Percentiles rank a stretch among this genome's conserved stretches.
Evolutionary conservation across 768 basidiomycete species (phyloP).

Genomic region (Pisolithus orientalis): DNA sequence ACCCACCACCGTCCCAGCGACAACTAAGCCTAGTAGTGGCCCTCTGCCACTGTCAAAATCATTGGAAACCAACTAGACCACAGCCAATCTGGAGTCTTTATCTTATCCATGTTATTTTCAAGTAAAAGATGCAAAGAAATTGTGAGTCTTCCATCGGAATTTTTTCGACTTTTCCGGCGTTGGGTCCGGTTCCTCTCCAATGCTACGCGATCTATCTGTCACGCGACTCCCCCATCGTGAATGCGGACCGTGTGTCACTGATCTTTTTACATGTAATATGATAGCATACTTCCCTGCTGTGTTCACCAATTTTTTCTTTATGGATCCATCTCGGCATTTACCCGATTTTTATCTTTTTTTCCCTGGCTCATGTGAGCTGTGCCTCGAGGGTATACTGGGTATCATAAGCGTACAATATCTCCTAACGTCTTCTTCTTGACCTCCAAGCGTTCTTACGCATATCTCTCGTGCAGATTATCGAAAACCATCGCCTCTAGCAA

Average conservation of each 20-base stretch:
- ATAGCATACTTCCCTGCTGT: constrained; percentile 15
- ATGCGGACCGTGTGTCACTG: constrained; percentile 23
- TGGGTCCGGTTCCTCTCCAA: constrained; percentile 15
- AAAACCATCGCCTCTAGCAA: constrained; percentile 51
- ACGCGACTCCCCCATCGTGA: constrained; percentile 32
- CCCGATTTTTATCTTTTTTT: constrained; percentile 9
- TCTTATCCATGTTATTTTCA: constrained; percentile 31
- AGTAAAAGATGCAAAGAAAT: constrained; percentile 32
- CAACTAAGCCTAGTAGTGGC: constrained; percentile 20
- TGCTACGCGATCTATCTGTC: constrained; percentile 28
- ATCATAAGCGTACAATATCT: constrained; percentile 17
- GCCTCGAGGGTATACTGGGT: constrained; percentile 8
- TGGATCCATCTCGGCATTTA: constrained; percentile 7
- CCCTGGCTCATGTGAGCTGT: constrained; percentile 16
- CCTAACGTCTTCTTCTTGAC: constrained; percentile 17
- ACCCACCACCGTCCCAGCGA: constrained; percentile 28
- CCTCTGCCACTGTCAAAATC: constrained; percentile 18
- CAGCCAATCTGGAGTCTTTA: constrained; percentile 31
- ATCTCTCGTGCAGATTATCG: constrained; percentile 28
- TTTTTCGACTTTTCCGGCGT: constrained; percentile 20
- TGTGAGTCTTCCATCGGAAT: constrained; percentile 22
- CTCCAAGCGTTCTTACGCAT: constrained; percentile 11
- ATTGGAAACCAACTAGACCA: constrained; percentile 12
- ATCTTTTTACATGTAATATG: constrained; percentile 34
- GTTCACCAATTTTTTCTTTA: constrained; percentile 8